Percentiles rank a stretch among this genome's conserved stretches.
phyloP scores from a whole-genome alignment of 768 basidiomycete species.

The Coprinopsis cinerea region DNA sequence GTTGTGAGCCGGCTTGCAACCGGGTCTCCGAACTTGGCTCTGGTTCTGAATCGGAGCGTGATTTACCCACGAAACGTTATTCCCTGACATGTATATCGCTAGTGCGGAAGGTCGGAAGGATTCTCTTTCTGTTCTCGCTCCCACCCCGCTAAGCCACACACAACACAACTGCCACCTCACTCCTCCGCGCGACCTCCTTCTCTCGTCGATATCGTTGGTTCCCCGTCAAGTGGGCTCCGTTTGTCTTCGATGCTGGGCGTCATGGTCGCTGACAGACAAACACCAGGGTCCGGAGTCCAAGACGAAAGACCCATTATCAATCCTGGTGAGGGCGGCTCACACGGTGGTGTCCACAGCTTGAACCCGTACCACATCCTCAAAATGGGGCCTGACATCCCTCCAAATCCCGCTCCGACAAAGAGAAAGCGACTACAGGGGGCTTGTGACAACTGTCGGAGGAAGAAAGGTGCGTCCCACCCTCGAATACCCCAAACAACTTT shows the following conservation, averaged over 20 bases:
- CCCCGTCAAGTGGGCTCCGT: too few species aligned
- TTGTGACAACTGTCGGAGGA: conserved; percentile 1
- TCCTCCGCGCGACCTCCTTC: background rate
- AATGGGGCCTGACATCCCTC: background rate
- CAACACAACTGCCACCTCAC: background rate
- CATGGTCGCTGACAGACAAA: background rate
- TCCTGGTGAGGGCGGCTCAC: background rate
- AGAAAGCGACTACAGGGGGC: conserved; percentile 1
- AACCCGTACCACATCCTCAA: conserved; percentile 3
- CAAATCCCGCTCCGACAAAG: background rate
- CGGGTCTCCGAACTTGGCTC: background rate
- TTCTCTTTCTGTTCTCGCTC: background rate
- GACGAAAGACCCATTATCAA: background rate
- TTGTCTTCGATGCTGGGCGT: too few species aligned
- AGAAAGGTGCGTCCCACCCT: background rate
- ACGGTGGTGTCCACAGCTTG: background rate
- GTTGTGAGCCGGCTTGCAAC: background rate
- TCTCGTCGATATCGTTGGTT: too few species aligned
- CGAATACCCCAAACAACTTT: background rate
- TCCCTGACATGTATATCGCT: background rate
- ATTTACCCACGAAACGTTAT: background rate
- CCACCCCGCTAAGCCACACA: background rate
- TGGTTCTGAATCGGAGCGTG: background rate
- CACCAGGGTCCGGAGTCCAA: background rate
- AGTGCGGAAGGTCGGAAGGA: background rate